Evolutionary conservation across 345 rosid genomes (phyloP).

Genomic region (Triadica sebifera): DNA sequence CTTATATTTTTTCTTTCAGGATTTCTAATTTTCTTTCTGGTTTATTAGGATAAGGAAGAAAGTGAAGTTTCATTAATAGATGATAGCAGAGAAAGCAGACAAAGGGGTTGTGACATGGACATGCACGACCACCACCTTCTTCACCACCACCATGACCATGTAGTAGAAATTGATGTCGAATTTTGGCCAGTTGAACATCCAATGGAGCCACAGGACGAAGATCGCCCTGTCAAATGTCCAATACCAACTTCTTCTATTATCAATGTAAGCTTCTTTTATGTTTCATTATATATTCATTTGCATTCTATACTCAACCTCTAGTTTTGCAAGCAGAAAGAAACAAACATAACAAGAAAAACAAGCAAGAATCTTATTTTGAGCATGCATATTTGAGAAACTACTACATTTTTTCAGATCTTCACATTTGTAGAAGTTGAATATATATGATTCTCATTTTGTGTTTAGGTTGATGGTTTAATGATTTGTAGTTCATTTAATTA

Average conservation of each 20-base stretch:
- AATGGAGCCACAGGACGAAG: conserved; percentile 83
- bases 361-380: background rate
- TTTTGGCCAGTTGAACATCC: conserved; percentile 93
- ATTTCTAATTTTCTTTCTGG: background rate
- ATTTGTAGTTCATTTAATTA: too few species aligned
- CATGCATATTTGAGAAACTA: background rate
- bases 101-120: conserved; percentile 29
- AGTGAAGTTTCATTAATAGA: conserved; percentile 19
- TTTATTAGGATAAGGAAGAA: conserved; percentile 31
- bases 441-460: too few species aligned
- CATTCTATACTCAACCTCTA: background rate
- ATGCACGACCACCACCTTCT: conserved; percentile 14
- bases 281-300: too few species aligned
- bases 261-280: conserved; percentile 41
- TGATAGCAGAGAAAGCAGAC: conserved; percentile 9
- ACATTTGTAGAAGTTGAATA: too few species aligned
- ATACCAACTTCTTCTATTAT: conserved; percentile 58
- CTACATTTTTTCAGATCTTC: background rate
- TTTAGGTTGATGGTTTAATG: too few species aligned
- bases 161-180: conserved; percentile 41
- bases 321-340: too few species aligned
- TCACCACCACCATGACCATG: too few species aligned
- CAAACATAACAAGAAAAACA: too few species aligned
- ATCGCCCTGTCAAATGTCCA: conserved; percentile 85
- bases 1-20: background rate